These are phyloP conservation scores for Pythium brachiatum DNA, from an alignment of 352 stramenopile genomes.

Conservation along the genomic window DNA sequence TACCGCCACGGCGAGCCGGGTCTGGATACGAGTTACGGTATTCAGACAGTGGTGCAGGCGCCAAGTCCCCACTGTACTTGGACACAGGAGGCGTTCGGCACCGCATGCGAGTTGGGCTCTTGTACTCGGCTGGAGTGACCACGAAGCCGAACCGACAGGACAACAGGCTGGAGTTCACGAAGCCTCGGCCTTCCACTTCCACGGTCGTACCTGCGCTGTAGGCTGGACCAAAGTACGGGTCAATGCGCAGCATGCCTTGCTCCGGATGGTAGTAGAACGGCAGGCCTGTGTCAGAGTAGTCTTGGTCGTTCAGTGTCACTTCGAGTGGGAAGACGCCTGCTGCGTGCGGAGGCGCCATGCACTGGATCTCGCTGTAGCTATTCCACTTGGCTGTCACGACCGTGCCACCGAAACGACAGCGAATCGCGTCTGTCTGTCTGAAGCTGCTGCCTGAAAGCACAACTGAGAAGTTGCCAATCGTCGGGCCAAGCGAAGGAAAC, in stretches of 20 bases:
- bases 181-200: constrained; percentile 79
- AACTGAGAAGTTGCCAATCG: constrained; percentile 88
- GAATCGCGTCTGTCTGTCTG: constrained; percentile 55
- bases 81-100: constrained; percentile 83
- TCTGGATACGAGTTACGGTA: constrained; percentile 62
- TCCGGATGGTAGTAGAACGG: constrained; percentile 86
- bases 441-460: constrained; percentile 83
- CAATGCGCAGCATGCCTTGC: constrained; percentile 69
- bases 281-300: constrained; percentile 72
- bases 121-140: constrained; percentile 80
- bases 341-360: constrained; percentile 64
- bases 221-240: constrained; percentile 88
- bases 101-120: constrained; percentile 70
- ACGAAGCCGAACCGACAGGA: constrained; percentile 87
- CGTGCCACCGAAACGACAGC: constrained; percentile 83
- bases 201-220: constrained; percentile 80
- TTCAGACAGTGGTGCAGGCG: constrained; percentile 62
- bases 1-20: constrained; percentile 45
- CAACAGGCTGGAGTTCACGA: constrained; percentile 85
- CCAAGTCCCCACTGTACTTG: constrained; percentile 47
- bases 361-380: constrained; percentile 71
- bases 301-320: constrained; percentile 91
- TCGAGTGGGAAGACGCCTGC: constrained; percentile 76
- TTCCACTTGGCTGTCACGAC: constrained; percentile 64
- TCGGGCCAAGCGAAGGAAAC: constrained; percentile 71